phyloP scores from a whole-genome alignment of 495 filamentous ascomycete genomes.

The Penicillium pulvis region DNA sequence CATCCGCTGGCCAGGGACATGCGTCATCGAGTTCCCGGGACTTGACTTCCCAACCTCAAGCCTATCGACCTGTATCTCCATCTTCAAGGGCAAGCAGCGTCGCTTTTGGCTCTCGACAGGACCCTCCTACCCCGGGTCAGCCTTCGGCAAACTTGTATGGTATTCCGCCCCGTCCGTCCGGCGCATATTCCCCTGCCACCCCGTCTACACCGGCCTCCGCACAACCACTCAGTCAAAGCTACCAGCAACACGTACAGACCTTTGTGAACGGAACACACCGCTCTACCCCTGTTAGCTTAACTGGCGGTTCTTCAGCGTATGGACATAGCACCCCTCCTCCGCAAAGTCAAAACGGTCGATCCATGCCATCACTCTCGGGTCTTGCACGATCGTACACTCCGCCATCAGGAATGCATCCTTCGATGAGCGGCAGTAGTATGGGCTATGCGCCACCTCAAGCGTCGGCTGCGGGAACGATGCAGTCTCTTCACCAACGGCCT shows the following conservation, averaged over 20 bases:
- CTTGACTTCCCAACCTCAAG: conserved; percentile 27
- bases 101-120: conserved; percentile 37
- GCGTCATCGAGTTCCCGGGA: conserved; percentile 35
- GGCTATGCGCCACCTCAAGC: conserved; percentile 35
- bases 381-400: conserved; percentile 47
- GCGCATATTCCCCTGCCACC: conserved; percentile 29
- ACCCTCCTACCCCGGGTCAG: conserved; percentile 36
- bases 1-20: conserved; percentile 26
- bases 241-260: conserved; percentile 47
- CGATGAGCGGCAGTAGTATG: conserved; percentile 31
- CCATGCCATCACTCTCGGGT: conserved; percentile 33
- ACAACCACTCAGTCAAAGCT: conserved; percentile 32
- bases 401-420: conserved; percentile 37
- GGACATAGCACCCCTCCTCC: conserved; percentile 44
- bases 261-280: conserved; percentile 44
- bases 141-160: conserved; percentile 36
- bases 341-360: conserved; percentile 33
- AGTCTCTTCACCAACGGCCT: conserved; percentile 38
- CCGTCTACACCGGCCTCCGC: conserved; percentile 29
- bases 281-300: conserved; percentile 33
- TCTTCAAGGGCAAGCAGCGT: conserved; percentile 34
- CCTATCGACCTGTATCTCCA: conserved; percentile 42
- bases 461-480: conserved; percentile 30
- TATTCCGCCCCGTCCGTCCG: conserved; percentile 34
- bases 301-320: conserved; percentile 33